Base-by-base conservation (phyloP, 129 eudicot species). In the Tagetes patula region DNA sequence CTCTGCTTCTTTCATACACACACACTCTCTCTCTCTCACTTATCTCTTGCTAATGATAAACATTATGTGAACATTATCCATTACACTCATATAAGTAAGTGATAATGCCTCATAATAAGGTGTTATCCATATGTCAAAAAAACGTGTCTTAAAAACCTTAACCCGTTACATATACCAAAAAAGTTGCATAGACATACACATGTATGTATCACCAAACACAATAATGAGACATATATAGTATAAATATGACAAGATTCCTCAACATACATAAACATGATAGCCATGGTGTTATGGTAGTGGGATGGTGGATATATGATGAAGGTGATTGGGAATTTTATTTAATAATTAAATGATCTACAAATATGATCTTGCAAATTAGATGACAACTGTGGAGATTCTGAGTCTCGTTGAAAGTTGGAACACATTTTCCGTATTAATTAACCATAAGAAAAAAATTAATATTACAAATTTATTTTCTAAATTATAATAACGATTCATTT, bases 261-360 rank as follows among this genome's bases (percentile, higher is more conserved):
- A 20, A 12, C 47, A 41, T 67, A 65, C 33, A 41, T 37, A 20
- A 20, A 67, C 53, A 27, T 49, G 37, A 72, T 42, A 72, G 76
- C 76, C 38, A 45, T 59, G 63, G 8, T 60, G 53, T 70, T 27
- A 63, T 37, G 55, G 53, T 77, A 60, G 76, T 70, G 76, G 76
- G 55, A 70, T 53, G 71, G 56, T 69, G 76, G 81, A 62, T 50
- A 61, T 60, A 61, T 61, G 71, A 61, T 69, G 53, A 77, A 47
- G 68, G 80, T 47, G 69, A 69, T 39, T 69, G 58, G 49, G 53
- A 1, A 37, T 47, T 46, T 32, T 45, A 37, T 46, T 69, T 69
- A 20, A 20, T 54, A n/a, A 20, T 10, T 54, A n/a, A 14, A 3
- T 48, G 36, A 61, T 48, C 33, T 61, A 43, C 40, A 47, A 9